Evolutionary conservation across 73 alveolate genomes (phyloP), one percentile per base, ranked within the genome.

Genomic region (Paramecium bursaria): DNA sequence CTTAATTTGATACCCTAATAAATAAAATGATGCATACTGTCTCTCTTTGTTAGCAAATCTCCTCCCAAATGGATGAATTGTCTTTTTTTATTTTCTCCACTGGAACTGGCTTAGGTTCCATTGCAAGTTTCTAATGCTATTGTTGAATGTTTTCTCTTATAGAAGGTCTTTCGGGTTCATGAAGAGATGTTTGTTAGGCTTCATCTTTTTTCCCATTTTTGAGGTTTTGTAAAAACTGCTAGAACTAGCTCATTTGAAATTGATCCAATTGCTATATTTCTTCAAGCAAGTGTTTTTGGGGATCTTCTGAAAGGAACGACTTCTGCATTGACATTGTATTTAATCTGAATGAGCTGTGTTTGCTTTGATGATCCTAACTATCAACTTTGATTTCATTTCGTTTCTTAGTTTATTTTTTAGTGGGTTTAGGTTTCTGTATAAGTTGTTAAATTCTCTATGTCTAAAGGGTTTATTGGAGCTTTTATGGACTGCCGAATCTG

Each of bases 121-220:
- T n/a, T 57, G 76, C 76, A 48, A 57, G 26, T 29, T 57, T 57
- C 19, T 17, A 57, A 57, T 57, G 76, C 29, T 15, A 25, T 57
- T 57, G 51, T 27, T 29, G 9, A 0, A 57, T 27, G 31, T 57
- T 57, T 17, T 29, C 31, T 3, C 31, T 26, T 29, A 29, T 10
- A 29, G 29, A 17, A 25, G 76, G 4, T 11, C 15, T 2, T 3
- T 29, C 31, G 2, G 29, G 14, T 10, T 1, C 47, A 11, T 29
- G 21, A 10, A 57, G 26, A 2, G 76, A 57, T 0, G 76, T 57
- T 27, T 57, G n/a, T 44, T 29, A 57, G 29, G 29, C 76, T 30
- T 57, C 76, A 57, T 57, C 76, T 15, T 57, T 57, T 26, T 26
- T 26, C 31, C 31, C 47, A 10, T 25, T 23, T 57, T 11, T 27